phyloP scores from a whole-genome alignment of 495 filamentous ascomycete genomes.

The Hyaloscypha bicolor region DNA sequence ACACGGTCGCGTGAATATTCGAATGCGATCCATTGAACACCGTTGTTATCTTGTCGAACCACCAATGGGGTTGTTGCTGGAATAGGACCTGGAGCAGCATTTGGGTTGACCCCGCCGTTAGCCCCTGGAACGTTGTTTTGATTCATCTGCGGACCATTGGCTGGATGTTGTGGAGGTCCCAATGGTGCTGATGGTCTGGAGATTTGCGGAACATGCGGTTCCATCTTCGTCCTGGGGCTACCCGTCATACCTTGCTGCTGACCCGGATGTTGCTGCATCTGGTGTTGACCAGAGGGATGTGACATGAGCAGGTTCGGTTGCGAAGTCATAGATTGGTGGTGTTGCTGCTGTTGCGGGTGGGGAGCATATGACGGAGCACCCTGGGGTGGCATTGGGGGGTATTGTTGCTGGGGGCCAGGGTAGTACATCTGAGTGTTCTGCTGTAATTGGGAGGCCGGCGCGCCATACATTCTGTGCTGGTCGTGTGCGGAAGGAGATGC shows the following conservation, averaged over 20 bases:
- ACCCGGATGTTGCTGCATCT: constrained; percentile 55
- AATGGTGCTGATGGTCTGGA: constrained; percentile 56
- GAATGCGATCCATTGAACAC: constrained; percentile 98
- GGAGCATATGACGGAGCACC: constrained; percentile 73
- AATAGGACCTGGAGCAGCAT: constrained; percentile 95
- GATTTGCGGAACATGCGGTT: constrained; percentile 59
- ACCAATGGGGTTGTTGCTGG: constrained; percentile 96
- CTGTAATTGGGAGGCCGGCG: constrained; percentile 74
- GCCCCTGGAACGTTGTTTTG: constrained; percentile 44
- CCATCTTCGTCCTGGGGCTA: constrained; percentile 65
- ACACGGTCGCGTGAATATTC: constrained; percentile 97
- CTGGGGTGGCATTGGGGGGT: constrained; percentile 70
- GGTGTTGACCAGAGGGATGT: constrained; percentile 62
- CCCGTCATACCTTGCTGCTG: constrained; percentile 51
- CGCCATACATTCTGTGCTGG: constrained; percentile 80
- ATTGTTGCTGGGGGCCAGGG: constrained; percentile 54
- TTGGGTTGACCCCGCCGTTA: constrained; percentile 68
- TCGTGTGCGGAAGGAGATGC: constrained; percentile 88
- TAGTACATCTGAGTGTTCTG: constrained; percentile 75
- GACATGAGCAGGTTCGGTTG: constrained; percentile 66
- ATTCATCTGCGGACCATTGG: constrained; percentile 58
- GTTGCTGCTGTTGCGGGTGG: constrained; percentile 69
- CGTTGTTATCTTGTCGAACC: constrained; percentile 92
- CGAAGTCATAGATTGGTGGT: constrained; percentile 64
- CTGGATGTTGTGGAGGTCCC: constrained; percentile 44